Percentiles rank a stretch among this genome's conserved stretches.
Conservation (phyloP, 2,329 filamentous ascomycete species). For the Claviceps spartinae region DNA sequence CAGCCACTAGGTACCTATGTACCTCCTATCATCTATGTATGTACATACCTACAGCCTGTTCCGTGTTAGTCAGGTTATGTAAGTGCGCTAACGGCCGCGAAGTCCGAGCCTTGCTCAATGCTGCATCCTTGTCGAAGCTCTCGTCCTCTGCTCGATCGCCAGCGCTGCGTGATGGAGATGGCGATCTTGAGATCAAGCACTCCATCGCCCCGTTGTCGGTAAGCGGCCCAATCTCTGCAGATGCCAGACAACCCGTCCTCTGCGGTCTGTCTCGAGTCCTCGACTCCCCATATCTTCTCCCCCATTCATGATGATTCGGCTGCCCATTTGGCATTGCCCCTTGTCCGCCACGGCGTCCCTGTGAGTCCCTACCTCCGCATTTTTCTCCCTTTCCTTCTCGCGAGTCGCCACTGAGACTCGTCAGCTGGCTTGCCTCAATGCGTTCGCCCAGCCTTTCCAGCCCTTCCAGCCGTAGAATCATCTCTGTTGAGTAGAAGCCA, state of each 20-base stretch:
- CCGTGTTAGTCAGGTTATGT: too few species aligned
- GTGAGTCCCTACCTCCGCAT: too few species aligned
- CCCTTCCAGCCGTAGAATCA: too few species aligned
- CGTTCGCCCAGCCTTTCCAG: too few species aligned
- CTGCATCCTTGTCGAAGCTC: background rate
- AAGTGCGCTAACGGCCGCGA: background rate
- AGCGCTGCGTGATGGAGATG: background rate
- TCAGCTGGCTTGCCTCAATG: too few species aligned
- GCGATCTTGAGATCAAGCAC: slow-evolving; percentile 4
- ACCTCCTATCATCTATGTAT: too few species aligned
- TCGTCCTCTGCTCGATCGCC: slow-evolving; percentile 3
- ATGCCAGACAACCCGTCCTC: background rate
- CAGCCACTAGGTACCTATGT: background rate
- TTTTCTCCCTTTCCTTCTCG: background rate
- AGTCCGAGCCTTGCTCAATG: background rate
- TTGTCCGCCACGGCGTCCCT: background rate
- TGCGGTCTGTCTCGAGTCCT: background rate
- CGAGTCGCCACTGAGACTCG: too few species aligned
- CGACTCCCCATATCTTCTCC: background rate
- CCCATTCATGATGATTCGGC: background rate
- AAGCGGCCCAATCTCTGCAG: background rate
- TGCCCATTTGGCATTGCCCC: background rate
- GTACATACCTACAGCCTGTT: too few species aligned
- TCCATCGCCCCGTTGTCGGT: background rate
- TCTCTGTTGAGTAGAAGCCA: too few species aligned